phyloP scores from a whole-genome alignment of 306 rosid genomes.

The Trifolium repens region DNA sequence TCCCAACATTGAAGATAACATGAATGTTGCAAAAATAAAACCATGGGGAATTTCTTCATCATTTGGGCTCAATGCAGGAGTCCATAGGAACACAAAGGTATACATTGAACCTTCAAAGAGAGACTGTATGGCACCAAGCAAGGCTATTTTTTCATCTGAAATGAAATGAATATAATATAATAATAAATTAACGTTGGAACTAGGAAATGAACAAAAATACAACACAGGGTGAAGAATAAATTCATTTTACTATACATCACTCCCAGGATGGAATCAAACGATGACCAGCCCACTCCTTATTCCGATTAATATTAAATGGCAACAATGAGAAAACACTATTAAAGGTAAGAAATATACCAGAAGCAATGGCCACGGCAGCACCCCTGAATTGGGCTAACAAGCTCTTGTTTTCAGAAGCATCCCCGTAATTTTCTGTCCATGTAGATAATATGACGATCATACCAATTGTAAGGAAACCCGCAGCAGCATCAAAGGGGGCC shows the following conservation, averaged over 20 bases:
- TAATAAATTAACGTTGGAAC: slow-evolving; percentile 24
- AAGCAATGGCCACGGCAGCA: slow-evolving; percentile 95
- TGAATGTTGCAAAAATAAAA: slow-evolving; percentile 89
- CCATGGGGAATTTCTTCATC: slow-evolving; percentile 95
- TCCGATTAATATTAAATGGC: slow-evolving; percentile 8
- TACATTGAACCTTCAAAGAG: slow-evolving; percentile 97
- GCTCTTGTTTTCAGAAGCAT: slow-evolving; percentile 82
- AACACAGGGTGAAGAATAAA: slow-evolving; percentile 25
- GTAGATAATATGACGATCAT: slow-evolving; percentile 80
- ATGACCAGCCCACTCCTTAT: slow-evolving; percentile 18
- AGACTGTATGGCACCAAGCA: slow-evolving; percentile 92
- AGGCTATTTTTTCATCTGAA: slow-evolving; percentile 85
- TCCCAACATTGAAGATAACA: slow-evolving; percentile 97
- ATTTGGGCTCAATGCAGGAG: slow-evolving; percentile 95
- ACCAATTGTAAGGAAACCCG: slow-evolving; percentile 93
- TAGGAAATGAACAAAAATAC: slow-evolving; percentile 14
- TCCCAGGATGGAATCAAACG: slow-evolving; percentile 8
- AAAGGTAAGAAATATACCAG: slow-evolving; percentile 59
- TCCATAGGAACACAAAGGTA: slow-evolving; percentile 92
- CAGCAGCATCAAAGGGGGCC: slow-evolving; percentile 98
- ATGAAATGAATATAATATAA: slow-evolving; percentile 33
- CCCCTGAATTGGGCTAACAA: slow-evolving; percentile 83
- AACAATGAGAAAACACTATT: slow-evolving; percentile 20
- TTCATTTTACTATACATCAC: slow-evolving; percentile 21
- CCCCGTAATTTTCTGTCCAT: slow-evolving; percentile 93